These are phyloP conservation scores for Eutypa lata DNA, from an alignment of 2,329 filamentous ascomycete species.

Conservation along the genomic window DNA sequence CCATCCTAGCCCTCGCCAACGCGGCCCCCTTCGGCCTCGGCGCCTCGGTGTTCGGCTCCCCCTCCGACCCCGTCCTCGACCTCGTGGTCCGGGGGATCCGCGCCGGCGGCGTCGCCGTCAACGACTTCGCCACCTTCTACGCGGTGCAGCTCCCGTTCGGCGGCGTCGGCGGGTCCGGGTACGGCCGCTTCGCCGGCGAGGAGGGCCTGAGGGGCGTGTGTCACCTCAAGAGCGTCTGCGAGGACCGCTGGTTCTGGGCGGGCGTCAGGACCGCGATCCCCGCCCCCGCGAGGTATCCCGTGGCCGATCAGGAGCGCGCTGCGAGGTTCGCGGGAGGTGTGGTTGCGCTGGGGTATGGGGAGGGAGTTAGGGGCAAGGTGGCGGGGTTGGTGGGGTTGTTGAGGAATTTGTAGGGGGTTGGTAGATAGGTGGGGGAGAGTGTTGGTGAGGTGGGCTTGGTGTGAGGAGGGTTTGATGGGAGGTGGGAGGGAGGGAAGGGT, in stretches of 20 bases:
- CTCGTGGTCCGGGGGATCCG: conserved; percentile 66
- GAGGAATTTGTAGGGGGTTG: conserved; percentile 36
- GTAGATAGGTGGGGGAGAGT: conserved; percentile 2
- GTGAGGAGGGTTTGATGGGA: neutral
- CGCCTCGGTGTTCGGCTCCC: conserved; percentile 78
- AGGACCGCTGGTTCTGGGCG: conserved; percentile 64
- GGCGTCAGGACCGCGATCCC: conserved; percentile 81
- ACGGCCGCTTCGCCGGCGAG: conserved; percentile 87
- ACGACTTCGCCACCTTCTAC: conserved; percentile 93
- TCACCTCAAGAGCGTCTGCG: conserved; percentile 83
- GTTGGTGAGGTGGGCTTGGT: neutral
- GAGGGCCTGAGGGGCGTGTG: conserved; percentile 83
- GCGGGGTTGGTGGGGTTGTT: conserved; percentile 39
- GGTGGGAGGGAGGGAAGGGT: too few relatives aligned
- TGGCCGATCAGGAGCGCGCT: conserved; percentile 60
- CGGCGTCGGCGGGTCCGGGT: conserved; percentile 83
- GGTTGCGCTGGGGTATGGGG: conserved; percentile 59
- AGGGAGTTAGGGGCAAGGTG: conserved; percentile 35
- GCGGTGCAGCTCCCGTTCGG: conserved; percentile 94
- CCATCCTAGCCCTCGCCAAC: conserved; percentile 79
- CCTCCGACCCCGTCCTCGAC: conserved; percentile 56
- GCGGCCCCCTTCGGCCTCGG: conserved; percentile 82
- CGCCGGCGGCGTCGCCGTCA: conserved; percentile 89
- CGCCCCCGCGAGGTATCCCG: conserved; percentile 75
- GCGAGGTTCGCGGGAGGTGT: conserved; percentile 64